Conservation (phyloP, 208 protist species). For the Wallacemonas sp. region DNA sequence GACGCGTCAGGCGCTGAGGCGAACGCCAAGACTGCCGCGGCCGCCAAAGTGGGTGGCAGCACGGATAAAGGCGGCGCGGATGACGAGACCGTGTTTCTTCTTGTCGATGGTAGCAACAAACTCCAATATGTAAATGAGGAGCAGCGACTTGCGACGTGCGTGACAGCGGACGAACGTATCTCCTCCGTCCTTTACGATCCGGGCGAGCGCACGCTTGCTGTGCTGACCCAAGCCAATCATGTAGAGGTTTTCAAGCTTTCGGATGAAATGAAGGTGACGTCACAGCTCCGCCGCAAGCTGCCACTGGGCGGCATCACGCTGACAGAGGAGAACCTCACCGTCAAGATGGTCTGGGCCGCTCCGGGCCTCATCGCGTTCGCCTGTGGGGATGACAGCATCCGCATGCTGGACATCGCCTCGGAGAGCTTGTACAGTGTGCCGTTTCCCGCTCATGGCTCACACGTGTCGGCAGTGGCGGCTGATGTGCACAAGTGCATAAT, state of each 20-base stretch:
- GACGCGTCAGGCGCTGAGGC: neutral
- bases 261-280: constrained; percentile 44
- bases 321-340: constrained; percentile 24
- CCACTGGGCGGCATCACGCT: constrained; percentile 38
- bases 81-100: constrained; percentile 80
- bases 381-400: constrained; percentile 78
- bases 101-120: constrained; percentile 37
- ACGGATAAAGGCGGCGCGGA: neutral
- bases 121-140: constrained; percentile 65
- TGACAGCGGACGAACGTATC: constrained; percentile 55
- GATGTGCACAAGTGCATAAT: constrained; percentile 37
- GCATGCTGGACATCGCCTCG: constrained; percentile 76
- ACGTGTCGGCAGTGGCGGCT: constrained; percentile 62
- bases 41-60: neutral
- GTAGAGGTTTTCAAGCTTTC: constrained; percentile 67
- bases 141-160: constrained; percentile 55
- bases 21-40: neutral
- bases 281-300: constrained; percentile 70
- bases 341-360: constrained; percentile 78
- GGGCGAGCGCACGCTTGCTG: constrained; percentile 54
- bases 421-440: constrained; percentile 75
- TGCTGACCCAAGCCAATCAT: constrained; percentile 54
- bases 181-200: constrained; percentile 69
- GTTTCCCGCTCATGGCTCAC: constrained; percentile 44
- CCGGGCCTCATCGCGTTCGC: constrained; percentile 71